Percentiles rank a stretch among this genome's conserved stretches.
Evolutionary conservation across 306 rosid genomes (phyloP).

Genomic region (Argentina anserina): DNA sequence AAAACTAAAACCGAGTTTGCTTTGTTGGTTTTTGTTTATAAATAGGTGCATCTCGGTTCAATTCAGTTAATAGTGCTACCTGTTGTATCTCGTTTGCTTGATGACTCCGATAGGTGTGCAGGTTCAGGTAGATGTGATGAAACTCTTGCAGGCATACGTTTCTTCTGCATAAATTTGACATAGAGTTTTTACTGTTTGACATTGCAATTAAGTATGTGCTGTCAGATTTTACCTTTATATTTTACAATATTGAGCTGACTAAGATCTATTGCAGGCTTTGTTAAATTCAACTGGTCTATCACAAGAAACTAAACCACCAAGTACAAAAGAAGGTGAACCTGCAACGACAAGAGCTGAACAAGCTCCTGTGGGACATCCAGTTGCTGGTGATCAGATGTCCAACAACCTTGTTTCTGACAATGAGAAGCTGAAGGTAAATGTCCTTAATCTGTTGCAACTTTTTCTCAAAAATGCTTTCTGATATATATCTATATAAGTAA

Average conservation of each 20-base stretch:
- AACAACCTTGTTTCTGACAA: conserved; percentile 58
- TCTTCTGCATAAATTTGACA: background rate
- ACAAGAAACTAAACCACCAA: conserved; percentile 32
- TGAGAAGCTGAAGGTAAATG: conserved; percentile 60
- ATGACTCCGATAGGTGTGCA: too few species aligned
- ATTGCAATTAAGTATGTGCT: background rate
- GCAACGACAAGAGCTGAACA: conserved; percentile 38
- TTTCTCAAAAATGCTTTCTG: background rate
- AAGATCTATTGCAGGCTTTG: background rate
- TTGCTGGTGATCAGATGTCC: conserved; percentile 47
- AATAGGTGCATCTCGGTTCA: too few species aligned
- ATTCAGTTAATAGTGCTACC: too few species aligned
- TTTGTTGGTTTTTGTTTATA: too few species aligned
- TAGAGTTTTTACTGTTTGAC: background rate
- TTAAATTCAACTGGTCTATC: conserved; percentile 41
- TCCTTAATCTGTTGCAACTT: background rate
- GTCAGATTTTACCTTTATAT: background rate
- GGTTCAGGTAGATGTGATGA: conserved; percentile 47
- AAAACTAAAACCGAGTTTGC: too few species aligned
- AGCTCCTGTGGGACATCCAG: conserved; percentile 40
- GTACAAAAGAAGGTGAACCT: conserved; percentile 53
- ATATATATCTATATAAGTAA: background rate
- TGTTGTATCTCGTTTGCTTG: too few species aligned
- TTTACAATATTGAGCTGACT: background rate
- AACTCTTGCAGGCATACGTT: conserved; percentile 4